Evolutionary conservation across 2,329 filamentous ascomycete genomes (phyloP), one percentile per base, ranked within the genome.

Genomic region (Aspergillus flavus): DNA sequence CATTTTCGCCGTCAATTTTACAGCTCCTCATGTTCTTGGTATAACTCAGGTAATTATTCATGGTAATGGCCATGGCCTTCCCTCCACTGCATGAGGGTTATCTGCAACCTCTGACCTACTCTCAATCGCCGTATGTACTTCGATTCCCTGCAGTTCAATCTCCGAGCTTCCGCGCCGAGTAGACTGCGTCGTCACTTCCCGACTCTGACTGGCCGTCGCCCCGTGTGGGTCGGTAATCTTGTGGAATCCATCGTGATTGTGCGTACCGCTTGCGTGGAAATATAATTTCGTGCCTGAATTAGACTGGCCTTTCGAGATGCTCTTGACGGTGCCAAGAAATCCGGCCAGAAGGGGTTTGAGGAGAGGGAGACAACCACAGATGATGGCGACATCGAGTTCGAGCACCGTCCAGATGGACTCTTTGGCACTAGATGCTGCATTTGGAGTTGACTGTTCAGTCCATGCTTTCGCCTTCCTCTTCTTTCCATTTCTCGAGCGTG

Each of bases 361-460:
- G 2, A 70, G 58, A 4, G 66, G 60, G 4, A 70, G 62, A 16
- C 62, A 69, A 14, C 68, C 68, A 32, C 68, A 70, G 30, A 70
- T 69, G 21, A 69, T 67, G 12, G 68, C 66, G 10, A 66, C 61
- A 26, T 69, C 65, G 30, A 68, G 60, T 56, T 69, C 68, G 50
- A 69, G 58, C 1, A 71, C 69, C 10, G 64, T 72, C 53, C 65
- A 70, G 34, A 65, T 67, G 26, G 59, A 71, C 58, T 63, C 64
- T 32, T 58, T 72, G 3, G 67, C 71, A 10, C 68, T 75, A 1
- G 70, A 66, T 7, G 63, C 67, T 56, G 58, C 21, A 5, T 19
- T 36, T 9, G 16, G 1, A n/a, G 0, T 41, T 5, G 1, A n/a
- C 1, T 14, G 16, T 55, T 21, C 48, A 52, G 39, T 36, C 6